A percentile compares a stretch with the other conserved stretches of the same genome.
Conservation (phyloP, 2,329 filamentous ascomycete genomes). For the Colletotrichum lini region DNA sequence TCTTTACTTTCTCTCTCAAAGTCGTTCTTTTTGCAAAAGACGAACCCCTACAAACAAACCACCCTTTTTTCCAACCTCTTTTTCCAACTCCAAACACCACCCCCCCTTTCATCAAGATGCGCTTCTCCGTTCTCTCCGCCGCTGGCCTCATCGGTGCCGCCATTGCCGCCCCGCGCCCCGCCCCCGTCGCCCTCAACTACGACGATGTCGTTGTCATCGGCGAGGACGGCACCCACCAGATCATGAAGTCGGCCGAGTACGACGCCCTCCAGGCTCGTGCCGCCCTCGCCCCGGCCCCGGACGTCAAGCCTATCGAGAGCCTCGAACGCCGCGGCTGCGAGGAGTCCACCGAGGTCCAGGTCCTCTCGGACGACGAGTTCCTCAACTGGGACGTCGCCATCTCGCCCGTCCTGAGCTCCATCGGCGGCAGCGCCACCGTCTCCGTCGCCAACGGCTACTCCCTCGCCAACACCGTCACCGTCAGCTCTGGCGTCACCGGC, state of each 20-base stretch:
- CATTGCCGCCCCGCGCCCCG: conserved; percentile 17
- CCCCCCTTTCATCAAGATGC: conserved; percentile 26
- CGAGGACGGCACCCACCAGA: conserved; percentile 44
- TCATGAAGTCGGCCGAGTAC: conserved; percentile 48
- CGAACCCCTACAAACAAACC: neutral
- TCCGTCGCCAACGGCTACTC: conserved; percentile 51
- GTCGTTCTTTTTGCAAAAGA: conserved; percentile 35
- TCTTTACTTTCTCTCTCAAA: conserved; percentile 36
- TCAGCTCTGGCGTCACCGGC: conserved; percentile 44
- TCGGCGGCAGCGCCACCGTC: conserved; percentile 48
- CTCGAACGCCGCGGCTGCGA: conserved; percentile 41
- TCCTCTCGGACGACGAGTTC: conserved; percentile 48
- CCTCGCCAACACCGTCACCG: conserved; percentile 51
- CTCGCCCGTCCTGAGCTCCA: conserved; percentile 52
- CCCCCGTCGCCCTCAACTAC: conserved; percentile 36
- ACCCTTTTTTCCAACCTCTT: neutral
- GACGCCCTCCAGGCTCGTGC: conserved; percentile 40
- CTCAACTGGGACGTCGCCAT: conserved; percentile 57
- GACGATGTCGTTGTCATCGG: conserved; percentile 49
- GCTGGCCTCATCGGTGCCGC: conserved; percentile 28
- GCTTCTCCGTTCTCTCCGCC: conserved; percentile 33
- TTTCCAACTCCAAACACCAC: neutral
- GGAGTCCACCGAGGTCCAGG: conserved; percentile 46
- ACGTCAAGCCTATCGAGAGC: conserved; percentile 2
- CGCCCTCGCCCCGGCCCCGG: conserved; percentile 29